Conservation (phyloP, 1,284 basidiomycete genomes). For the Moniliella sp. region DNA sequence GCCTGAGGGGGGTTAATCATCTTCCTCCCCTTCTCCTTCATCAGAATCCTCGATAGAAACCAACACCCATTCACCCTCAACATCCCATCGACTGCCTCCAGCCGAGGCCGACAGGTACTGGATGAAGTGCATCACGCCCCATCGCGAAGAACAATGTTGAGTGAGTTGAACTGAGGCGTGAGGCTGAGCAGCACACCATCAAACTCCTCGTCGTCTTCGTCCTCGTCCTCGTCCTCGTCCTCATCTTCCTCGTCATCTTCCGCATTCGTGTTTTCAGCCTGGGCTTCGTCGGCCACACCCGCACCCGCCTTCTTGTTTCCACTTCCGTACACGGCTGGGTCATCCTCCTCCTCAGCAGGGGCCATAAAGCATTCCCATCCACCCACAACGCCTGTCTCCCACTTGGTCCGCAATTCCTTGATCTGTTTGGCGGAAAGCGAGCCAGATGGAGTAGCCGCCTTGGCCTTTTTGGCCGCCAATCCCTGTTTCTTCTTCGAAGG, state of each 20-base stretch:
- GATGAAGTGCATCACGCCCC: slow-evolving; percentile 51
- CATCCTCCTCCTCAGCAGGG: slow-evolving; percentile 63
- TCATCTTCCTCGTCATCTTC: slow-evolving; percentile 19
- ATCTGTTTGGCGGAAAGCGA: slow-evolving; percentile 12
- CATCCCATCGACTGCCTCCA: slow-evolving; percentile 30
- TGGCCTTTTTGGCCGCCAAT: neutral
- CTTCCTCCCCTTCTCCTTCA: no score
- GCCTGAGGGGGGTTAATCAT: no score
- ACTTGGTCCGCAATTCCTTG: slow-evolving; percentile 36
- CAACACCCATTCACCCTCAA: slow-evolving; percentile 23
- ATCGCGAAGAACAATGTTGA: slow-evolving; percentile 73
- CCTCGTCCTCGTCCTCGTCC: slow-evolving; percentile 26
- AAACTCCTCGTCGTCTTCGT: slow-evolving; percentile 43
- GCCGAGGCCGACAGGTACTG: slow-evolving; percentile 26
- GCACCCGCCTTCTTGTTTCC: slow-evolving; percentile 25
- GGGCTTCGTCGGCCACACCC: slow-evolving; percentile 3
- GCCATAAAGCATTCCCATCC: slow-evolving; percentile 97
- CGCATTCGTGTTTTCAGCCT: slow-evolving; percentile 3
- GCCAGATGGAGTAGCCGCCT: neutral
- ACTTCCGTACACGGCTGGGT: slow-evolving; percentile 70
- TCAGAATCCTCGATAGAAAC: slow-evolving; percentile 23
- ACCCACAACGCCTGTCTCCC: slow-evolving; percentile 61
- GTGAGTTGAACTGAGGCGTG: slow-evolving; percentile 70
- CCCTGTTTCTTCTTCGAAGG: neutral
- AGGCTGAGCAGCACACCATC: slow-evolving; percentile 69